Evolutionary conservation across 2,329 filamentous ascomycete species (phyloP), one percentile per base, ranked within the genome.

Genomic region (Monosporascus cannonballus): DNA sequence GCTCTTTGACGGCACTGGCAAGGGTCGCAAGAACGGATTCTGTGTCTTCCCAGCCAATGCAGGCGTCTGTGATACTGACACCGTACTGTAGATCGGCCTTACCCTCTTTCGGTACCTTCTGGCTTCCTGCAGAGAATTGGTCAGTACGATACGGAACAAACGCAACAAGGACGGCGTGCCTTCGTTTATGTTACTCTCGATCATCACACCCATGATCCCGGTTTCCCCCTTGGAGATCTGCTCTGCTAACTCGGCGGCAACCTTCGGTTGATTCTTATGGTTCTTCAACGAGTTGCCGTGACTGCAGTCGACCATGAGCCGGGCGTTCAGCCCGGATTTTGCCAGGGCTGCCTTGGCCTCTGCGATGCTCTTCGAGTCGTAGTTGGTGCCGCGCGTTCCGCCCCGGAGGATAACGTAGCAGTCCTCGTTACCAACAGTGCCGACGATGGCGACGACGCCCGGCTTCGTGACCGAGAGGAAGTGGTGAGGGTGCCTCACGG

Each of bases 401-500:
- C 94, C 94, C 57, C 94, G 85, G 54, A 97, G 82, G 64, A 99
- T 96, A 52, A 96, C 90, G 72, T 96, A 99, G 77, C 93, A 96
- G 73, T 99, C 92, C 36, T 96, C 89, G 73, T 99, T 99, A 56
- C 94, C 94, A 27, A 86, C 85, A 0, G 94, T 99, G 59, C 92
- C 90, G 34, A 96, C 92, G 65, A 97, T 96, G 56, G 94, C 90
- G 42, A 93, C 93, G 27, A 96, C 85, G 60, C 94, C 94, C 24
- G 92, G 92, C 78, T 97, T 97, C 22, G 94, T 97, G 60, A 97
- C 93, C 6, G 91, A 96, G 62, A 99, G 80, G 80, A 99, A 97
- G 77, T 96, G 91, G 68, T 99, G 94, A 17, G 90, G 90, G 68
- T 96, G 90, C 69, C 83, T 85, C 49, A 95, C 93, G 17, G 94